Evolutionary conservation across 345 rosid species (phyloP), one percentile per base, ranked within the genome.

Genomic region (Litchi chinensis): DNA sequence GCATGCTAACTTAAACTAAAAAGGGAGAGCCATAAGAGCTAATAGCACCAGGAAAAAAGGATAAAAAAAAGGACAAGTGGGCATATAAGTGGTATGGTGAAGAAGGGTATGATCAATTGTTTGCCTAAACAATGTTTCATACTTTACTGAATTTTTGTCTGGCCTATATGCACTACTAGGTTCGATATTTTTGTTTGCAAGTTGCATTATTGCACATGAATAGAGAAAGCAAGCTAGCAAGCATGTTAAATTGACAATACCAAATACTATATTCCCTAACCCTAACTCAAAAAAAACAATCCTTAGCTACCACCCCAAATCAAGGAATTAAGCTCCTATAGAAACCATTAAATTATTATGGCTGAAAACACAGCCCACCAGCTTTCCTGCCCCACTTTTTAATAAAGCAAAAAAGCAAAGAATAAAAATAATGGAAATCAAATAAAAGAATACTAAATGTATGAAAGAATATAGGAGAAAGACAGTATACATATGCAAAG

Each of bases 351-450:
- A 18, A 57, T 18, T n/a, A 59, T 76, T 68, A 68, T 46, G 80
- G 84, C 52, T 79, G 81, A 79, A 81, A 79, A 76, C 75, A 79
- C 79, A 37, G 75, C 81, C 77, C 70, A 87, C 84, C 86, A 81
- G 78, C 87, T 85, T 85, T 87, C 79, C 69, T 81, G 79, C 79
- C 83, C 86, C 83, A 86, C 92, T 87, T 88, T 88, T 69, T 81
- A 73, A 85, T 77, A 88, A 86, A 85, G 88, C 83, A 85, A 85
- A 85, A 85, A 86, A 85, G 84, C 79, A 83, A 77, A 70, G 76
- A 70, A 85, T 79, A 79, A 82, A 76, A 78, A 79, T 60, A 60
- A 4, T 57, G 76, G 70, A 76, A 60, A 60, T 65, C 40, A 81
- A 59, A 73, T 66, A 79, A 76, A 81, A 74, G 80, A 79, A 57